phyloP scores from a whole-genome alignment of 2,329 filamentous ascomycete genomes.

The Beauveria sp. region DNA sequence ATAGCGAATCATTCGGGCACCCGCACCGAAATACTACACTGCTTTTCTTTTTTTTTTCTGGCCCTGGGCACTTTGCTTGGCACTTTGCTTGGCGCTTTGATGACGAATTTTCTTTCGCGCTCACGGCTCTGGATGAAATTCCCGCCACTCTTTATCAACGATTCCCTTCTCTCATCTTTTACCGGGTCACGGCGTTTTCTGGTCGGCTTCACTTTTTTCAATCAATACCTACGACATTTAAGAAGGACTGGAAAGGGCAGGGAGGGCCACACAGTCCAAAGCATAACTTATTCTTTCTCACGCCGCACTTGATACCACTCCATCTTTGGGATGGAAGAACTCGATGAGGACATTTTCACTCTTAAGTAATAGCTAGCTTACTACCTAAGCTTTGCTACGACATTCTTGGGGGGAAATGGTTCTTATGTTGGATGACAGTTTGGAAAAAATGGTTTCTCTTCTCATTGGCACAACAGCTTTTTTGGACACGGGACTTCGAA shows the following conservation, averaged over 20 bases:
- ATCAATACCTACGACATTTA: not conserved
- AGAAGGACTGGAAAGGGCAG: not conserved
- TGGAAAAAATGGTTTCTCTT: not conserved
- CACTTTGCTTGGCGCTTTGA: not conserved
- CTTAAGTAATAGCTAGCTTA: not conserved
- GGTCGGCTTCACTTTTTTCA: not conserved
- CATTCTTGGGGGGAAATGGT: not conserved
- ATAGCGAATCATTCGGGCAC: not conserved
- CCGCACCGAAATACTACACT: not conserved
- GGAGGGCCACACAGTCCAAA: not conserved
- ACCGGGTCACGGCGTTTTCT: constrained; percentile 2
- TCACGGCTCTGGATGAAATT: not conserved
- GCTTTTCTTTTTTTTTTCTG: not conserved
- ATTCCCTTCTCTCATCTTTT: not conserved
- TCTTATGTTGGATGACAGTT: not conserved
- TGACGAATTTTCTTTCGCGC: not conserved
- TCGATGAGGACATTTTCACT: not conserved
- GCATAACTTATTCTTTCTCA: not conserved
- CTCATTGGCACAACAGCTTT: not conserved
- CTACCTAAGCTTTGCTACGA: not conserved
- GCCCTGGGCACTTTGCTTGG: not conserved
- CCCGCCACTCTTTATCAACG: not conserved
- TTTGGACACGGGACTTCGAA: not conserved
- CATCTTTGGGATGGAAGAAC: not conserved
- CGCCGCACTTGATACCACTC: not conserved